A percentile compares a stretch with the other conserved stretches of the same genome.
phyloP scores from a whole-genome alignment of 108 stramenopile genomes.

The Skeletonema grethae region DNA sequence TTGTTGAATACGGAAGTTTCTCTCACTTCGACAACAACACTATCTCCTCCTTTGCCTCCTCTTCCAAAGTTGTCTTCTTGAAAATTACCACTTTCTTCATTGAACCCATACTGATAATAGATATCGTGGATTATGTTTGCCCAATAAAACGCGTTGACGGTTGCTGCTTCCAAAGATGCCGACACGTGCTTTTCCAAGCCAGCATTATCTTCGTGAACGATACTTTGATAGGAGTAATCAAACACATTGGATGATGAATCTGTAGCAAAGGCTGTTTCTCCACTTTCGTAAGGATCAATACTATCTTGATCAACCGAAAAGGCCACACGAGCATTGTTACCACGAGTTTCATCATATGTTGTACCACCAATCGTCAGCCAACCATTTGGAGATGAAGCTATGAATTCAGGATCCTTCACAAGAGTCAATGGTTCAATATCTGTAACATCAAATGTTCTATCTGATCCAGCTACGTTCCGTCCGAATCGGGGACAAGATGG shows the following conservation, averaged over 20 bases:
- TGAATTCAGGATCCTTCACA: not conserved
- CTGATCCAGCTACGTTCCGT: not conserved
- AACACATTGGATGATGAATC: not conserved
- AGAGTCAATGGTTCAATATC: not conserved
- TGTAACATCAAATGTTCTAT: not conserved
- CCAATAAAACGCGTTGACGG: not conserved
- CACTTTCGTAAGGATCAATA: not conserved
- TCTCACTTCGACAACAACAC: not conserved
- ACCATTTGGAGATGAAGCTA: not conserved
- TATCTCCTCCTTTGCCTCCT: constrained; percentile 9
- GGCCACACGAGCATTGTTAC: not conserved
- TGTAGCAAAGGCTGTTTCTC: not conserved
- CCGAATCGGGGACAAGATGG: not conserved
- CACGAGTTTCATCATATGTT: not conserved
- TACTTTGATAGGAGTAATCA: not conserved
- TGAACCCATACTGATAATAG: constrained; percentile 9
- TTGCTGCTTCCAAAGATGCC: not conserved
- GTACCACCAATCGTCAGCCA: not conserved
- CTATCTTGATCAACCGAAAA: not conserved
- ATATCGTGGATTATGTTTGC: not conserved
- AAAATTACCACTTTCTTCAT: constrained; percentile 13
- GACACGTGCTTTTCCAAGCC: not conserved
- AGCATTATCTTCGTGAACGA: not conserved
- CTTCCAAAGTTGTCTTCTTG: constrained; percentile 10
- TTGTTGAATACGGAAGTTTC: not conserved